A percentile compares a stretch with the other conserved stretches of the same genome.
phyloP scores from a whole-genome alignment of 176 grass and related monocot genomes.

The Oryza rufipogon region DNA sequence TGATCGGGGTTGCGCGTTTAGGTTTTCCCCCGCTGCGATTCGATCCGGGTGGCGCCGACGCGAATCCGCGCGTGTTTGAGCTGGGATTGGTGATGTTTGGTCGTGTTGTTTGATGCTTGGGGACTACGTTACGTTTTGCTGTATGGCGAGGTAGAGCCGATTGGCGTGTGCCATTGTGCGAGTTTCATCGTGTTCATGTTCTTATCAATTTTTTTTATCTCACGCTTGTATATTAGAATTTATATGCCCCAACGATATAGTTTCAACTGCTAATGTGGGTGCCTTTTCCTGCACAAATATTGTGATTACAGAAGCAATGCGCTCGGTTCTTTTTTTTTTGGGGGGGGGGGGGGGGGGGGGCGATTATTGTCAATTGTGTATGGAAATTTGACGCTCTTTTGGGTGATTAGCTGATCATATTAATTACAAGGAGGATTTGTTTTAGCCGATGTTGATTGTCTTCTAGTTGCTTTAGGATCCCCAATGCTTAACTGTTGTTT shows the following conservation, averaged over 20 bases:
- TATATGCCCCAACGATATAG: not conserved
- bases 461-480: conserved; percentile 20
- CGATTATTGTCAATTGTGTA: not conserved
- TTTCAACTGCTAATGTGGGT: not conserved
- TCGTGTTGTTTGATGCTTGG: not conserved
- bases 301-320: not conserved
- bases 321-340: no score
- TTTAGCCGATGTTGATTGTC: conserved; percentile 17
- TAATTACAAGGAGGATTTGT: not conserved
- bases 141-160: not conserved
- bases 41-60: not conserved
- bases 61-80: not conserved
- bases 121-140: not conserved
- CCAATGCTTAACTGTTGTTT: not conserved
- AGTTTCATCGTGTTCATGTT: not conserved
- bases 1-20: not conserved
- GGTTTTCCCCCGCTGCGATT: not conserved
- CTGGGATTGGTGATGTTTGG: not conserved
- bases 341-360: no score
- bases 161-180: not conserved
- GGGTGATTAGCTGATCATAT: not conserved
- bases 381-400: not conserved
- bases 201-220: not conserved
- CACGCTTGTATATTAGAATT: not conserved
- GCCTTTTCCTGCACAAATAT: not conserved